phyloP scores from a whole-genome alignment of 116 monocot genomes.

The Phalaenopsis hybrid region DNA sequence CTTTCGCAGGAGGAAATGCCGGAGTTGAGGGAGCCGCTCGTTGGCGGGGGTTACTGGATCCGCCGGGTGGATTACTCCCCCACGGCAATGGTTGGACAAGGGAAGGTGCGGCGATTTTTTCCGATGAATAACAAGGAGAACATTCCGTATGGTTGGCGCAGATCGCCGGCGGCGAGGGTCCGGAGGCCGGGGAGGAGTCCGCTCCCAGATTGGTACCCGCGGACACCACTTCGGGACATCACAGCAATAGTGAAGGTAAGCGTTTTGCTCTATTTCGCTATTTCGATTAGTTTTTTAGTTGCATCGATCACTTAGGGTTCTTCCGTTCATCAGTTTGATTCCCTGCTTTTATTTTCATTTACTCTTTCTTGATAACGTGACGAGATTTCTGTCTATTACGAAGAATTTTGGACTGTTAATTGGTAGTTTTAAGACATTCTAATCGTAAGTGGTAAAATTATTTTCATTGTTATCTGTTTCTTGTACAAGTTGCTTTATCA shows the following conservation, averaged over 20 bases:
- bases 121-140: conserved; percentile 10
- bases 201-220: conserved; percentile 10
- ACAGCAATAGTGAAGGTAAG: conserved; percentile 4
- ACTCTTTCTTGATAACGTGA: neutral
- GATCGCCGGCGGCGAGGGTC: neutral
- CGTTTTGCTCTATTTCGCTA: neutral
- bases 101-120: neutral
- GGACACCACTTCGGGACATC: conserved; percentile 7
- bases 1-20: conserved; percentile 7
- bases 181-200: conserved; percentile 4
- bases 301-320: neutral
- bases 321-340: neutral
- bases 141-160: neutral
- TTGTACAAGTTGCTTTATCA: neutral
- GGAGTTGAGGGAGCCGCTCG: neutral
- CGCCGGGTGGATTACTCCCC: neutral
- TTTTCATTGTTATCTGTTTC: neutral
- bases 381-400: neutral
- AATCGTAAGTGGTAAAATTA: neutral
- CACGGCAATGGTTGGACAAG: neutral
- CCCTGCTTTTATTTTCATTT: neutral
- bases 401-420: neutral
- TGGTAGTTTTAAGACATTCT: too few relatives aligned
- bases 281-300: neutral
- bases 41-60: conserved; percentile 10